Conservation (phyloP, 2,329 filamentous ascomycete species). For the Aspergillus arachidicola region DNA sequence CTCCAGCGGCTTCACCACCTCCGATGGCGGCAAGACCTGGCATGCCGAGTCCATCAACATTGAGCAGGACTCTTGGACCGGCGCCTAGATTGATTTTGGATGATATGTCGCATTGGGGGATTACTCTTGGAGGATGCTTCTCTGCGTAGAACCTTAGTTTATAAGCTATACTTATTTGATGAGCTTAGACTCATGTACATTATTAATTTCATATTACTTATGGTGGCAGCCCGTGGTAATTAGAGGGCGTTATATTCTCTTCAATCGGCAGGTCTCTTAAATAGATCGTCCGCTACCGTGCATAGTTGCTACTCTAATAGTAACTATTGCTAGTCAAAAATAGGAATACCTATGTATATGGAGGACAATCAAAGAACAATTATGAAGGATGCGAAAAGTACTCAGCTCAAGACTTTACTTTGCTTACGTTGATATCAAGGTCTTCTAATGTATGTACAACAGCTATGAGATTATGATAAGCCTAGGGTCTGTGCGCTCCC, state of each 20-base stretch:
- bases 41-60: neutral
- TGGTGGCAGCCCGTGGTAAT: accelerated
- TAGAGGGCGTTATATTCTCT: no score
- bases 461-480: no score
- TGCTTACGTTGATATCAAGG: no score
- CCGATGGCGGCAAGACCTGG: conserved; percentile 22
- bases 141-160: neutral
- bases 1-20: conserved; percentile 12
- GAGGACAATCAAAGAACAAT: no score
- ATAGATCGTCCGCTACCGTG: accelerated
- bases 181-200: neutral
- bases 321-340: no score
- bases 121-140: neutral
- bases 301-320: no score
- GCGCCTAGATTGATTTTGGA: neutral
- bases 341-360: no score
- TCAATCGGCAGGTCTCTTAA: accelerated
- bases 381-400: no score
- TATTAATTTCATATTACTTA: neutral
- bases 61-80: neutral
- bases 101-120: neutral
- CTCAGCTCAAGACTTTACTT: no score
- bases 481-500: no score
- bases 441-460: no score
- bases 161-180: neutral